A percentile compares a stretch with the other conserved stretches of the same genome.
Conservation (phyloP, 2,329 filamentous ascomycete species). For the Sclerotinia sclerotiorum region DNA sequence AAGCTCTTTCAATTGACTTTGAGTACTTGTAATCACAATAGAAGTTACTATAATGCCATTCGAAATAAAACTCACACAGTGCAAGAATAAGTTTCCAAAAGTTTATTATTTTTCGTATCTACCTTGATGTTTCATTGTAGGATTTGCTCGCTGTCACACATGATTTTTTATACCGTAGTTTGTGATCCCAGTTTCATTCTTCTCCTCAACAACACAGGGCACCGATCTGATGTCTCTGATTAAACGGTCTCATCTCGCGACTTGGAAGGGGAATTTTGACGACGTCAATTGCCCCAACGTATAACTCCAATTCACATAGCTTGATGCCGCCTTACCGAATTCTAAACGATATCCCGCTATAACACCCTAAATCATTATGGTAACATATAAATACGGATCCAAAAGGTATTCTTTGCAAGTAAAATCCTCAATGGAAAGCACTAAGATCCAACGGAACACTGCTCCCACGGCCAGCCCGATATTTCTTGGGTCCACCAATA, state of each 20-base stretch:
- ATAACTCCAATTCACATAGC: constrained; percentile 15
- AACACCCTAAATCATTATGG: constrained; percentile 24
- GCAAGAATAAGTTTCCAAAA: background rate
- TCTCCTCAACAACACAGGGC: background rate
- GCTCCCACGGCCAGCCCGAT: constrained; percentile 87
- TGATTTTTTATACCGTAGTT: constrained; percentile 3
- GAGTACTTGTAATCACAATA: background rate
- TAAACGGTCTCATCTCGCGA: background rate
- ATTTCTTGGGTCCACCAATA: constrained; percentile 69
- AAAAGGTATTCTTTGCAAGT: constrained; percentile 9
- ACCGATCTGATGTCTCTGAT: background rate
- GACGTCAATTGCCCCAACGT: background rate
- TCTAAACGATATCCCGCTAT: constrained; percentile 20
- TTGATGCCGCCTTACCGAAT: constrained; percentile 18
- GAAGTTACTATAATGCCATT: background rate
- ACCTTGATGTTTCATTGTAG: background rate
- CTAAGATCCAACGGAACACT: constrained; percentile 88
- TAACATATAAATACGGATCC: constrained; percentile 16
- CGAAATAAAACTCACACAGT: background rate
- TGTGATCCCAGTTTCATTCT: background rate
- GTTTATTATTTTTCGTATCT: constrained; percentile 1
- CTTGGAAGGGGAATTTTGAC: background rate
- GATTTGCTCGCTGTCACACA: background rate
- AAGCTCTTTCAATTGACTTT: background rate
- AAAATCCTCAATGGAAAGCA: constrained; percentile 41